Conservation (phyloP, 2,329 filamentous ascomycete genomes). For the Penicillium decumbens region DNA sequence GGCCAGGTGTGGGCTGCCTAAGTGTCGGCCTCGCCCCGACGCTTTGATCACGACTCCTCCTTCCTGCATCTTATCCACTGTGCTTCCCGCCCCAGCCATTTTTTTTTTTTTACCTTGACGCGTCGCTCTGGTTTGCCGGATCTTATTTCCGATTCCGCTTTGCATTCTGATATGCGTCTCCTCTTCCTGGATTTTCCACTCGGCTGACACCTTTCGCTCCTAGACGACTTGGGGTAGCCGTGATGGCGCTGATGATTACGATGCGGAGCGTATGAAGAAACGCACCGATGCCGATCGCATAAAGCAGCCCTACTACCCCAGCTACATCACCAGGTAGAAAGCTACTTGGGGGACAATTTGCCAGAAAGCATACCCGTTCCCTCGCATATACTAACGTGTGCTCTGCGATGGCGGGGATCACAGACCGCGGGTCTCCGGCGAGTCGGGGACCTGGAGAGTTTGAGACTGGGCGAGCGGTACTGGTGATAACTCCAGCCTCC, state of each 20-base stretch:
- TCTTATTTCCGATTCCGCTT: background rate
- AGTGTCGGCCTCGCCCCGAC: slow-evolving; percentile 13
- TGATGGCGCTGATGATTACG: slow-evolving; percentile 82
- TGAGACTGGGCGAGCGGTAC: background rate
- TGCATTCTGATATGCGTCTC: slow-evolving; percentile 3
- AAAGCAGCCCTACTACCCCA: slow-evolving; percentile 33
- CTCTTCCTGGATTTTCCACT: background rate
- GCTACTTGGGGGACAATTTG: background rate
- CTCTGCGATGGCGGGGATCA: background rate
- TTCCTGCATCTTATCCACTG: slow-evolving; percentile 20
- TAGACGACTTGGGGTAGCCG: slow-evolving; percentile 95
- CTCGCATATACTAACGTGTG: background rate
- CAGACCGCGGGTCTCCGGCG: background rate
- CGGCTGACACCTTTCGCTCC: slow-evolving; percentile 16
- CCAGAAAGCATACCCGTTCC: background rate
- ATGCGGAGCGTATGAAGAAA: slow-evolving; percentile 62
- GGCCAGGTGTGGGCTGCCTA: slow-evolving; percentile 6
- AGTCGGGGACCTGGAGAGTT: background rate
- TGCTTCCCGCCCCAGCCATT: slow-evolving; percentile 13
- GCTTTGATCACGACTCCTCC: slow-evolving; percentile 25
- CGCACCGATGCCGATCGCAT: slow-evolving; percentile 34
- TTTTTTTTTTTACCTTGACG: background rate
- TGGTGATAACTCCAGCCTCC: background rate
- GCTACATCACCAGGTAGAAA: slow-evolving; percentile 29
- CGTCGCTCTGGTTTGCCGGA: background rate